Base-by-base conservation (phyloP, 2,329 filamentous ascomycete genomes). In the Xylariaceae sp. region DNA sequence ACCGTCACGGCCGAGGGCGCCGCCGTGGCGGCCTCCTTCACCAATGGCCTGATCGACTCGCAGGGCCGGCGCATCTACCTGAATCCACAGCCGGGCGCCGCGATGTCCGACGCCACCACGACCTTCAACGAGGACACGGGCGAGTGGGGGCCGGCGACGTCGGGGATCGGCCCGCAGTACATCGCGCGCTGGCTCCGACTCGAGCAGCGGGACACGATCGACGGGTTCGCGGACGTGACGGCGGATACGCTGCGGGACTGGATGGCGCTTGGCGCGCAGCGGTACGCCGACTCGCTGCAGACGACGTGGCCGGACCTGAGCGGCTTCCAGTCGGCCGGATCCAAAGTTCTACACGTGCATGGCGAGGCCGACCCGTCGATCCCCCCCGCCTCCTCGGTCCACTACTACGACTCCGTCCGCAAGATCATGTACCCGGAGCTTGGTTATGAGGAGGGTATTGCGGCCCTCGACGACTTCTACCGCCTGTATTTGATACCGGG, bases 281-380 rank as follows among this genome's bases (percentile, higher is more conserved):
- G 72, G 53, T 83, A 80, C 66, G 61, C 73, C 46, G 77, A 81
- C 65, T 77, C 73, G 18, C 70, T 84, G n/a, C 75, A 82, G 61
- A 68, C 66, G 19, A 67, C 64, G 3, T 70, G 76, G 61, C 77
- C 79, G 0, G 80, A 82, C 48, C 71, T 84, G 1, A 75, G 72
- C 0, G 59, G 67, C 9, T 80, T 81, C 70, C 69, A 76, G 20
- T 58, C 67, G 0, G 64, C 71, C 0, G 81, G 80, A 21, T 78
- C 77, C 23, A 84, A 83, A 64, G 63, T 84, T 7, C 70, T 84
- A 2, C 78, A 80, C 60, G 79, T 75, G 68, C 81, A 83, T 66
- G 81, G 80, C 48, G 80, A 83, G 67, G 75, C 76, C 0, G 81
- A 83, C 64, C 67, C 71, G 12, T 71, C 70, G 9, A 73, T 84